Base-by-base conservation (phyloP, 139 green algal species). In the Chlamydomonas incerta region DNA sequence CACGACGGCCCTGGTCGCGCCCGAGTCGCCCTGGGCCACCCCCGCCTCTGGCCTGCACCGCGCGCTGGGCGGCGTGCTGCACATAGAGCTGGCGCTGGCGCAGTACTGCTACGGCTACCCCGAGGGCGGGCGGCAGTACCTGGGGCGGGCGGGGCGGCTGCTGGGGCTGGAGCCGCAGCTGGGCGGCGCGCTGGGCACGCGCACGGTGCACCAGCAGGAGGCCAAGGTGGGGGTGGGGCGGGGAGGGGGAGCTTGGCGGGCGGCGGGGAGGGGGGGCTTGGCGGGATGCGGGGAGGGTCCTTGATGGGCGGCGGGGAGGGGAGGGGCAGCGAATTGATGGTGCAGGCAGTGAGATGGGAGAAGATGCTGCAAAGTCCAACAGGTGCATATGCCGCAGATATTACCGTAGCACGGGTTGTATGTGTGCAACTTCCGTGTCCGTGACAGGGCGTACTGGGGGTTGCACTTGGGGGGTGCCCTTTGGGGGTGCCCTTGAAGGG, bases 161-260 rank as follows among this genome's bases (percentile, higher is more conserved):
- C 77, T 96, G 74, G 96, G 93, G 18, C 81, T 97, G 37, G 24
- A 88, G 58, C 84, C 93, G 34, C 47, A 90, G 65, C 77, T 96
- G 21, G 20, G 20, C 85, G 96, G 96, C 18, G 95, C 91, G 26
- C 87, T 99, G 87, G 96, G 96, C 31, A 88, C 90, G 63, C 92
- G 96, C 62, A 99, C 96, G 17, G 92, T 91, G 46, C 96, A 99
- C 89, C 96, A 99, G 88, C 20, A 90, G 47, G 95, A 98, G 68
- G 77, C 95, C 47, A 96, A 97, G 87, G 95, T 82, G 26, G 3
- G 65, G 95, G 98, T 91, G 90, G 98, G 69, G 86, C 98, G 55
- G 85, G 94, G 67, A 23, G 52, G 26, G 73, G 72, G 23, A 52
- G 23, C 3, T 28, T 4, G 66, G 66, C 2, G 66, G 66, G 66